These are phyloP conservation scores for Phytophthora idaei DNA, from an alignment of 352 stramenopile genomes.

Conservation along the genomic window DNA sequence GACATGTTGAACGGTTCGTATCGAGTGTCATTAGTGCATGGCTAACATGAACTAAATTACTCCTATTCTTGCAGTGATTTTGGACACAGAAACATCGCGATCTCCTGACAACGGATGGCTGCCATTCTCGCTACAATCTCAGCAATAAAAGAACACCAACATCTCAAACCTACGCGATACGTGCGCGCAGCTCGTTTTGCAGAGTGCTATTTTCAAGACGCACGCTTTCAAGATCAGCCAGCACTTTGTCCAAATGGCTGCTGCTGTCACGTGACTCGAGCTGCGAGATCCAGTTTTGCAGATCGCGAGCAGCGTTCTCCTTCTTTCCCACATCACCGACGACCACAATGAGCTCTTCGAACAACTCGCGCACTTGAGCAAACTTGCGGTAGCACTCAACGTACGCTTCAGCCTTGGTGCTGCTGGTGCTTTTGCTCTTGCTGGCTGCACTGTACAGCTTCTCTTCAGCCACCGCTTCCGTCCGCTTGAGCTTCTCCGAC, in stretches of 20 bases:
- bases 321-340: slow-evolving; percentile 75
- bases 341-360: slow-evolving; percentile 79
- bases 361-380: slow-evolving; percentile 78
- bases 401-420: slow-evolving; percentile 44
- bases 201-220: slow-evolving; percentile 71
- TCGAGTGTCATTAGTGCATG: not conserved
- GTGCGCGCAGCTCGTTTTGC: slow-evolving; percentile 50
- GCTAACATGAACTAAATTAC: not conserved
- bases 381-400: slow-evolving; percentile 89
- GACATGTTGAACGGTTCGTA: slow-evolving; percentile 47
- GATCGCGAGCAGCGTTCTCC: slow-evolving; percentile 74
- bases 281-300: slow-evolving; percentile 87
- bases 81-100: slow-evolving; percentile 4
- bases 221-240: slow-evolving; percentile 74
- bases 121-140: slow-evolving; percentile 3
- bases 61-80: not conserved
- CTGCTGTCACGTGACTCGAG: slow-evolving; percentile 75
- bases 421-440: slow-evolving; percentile 34
- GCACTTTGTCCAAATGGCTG: slow-evolving; percentile 72
- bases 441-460: slow-evolving; percentile 77
- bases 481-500: slow-evolving; percentile 83
- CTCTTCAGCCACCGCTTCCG: slow-evolving; percentile 82
- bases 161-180: slow-evolving; percentile 9
- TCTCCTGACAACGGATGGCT: slow-evolving; percentile 7
- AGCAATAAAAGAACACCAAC: not conserved